Percentiles rank a stretch among this genome's conserved stretches.
phyloP scores from a whole-genome alignment of 331 rosid species.

The Dryas integrifolia region DNA sequence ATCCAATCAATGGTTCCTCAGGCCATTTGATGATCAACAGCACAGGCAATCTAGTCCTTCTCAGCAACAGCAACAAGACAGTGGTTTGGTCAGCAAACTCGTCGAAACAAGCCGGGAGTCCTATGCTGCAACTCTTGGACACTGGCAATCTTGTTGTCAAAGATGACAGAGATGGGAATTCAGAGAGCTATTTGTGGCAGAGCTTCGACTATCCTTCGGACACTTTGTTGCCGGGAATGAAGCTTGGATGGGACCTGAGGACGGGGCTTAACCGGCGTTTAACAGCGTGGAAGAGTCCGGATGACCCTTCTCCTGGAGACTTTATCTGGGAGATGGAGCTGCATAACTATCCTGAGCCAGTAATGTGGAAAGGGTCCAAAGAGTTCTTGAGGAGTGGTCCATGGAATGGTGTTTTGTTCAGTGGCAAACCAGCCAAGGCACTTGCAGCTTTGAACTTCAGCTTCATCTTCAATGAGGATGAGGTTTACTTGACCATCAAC shows the following conservation, averaged over 20 bases:
- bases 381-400: conserved; percentile 50
- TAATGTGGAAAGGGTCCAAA: conserved; percentile 34
- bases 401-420: conserved; percentile 59
- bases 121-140: conserved; percentile 48
- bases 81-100: conserved; percentile 48
- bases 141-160: conserved; percentile 62
- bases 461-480: conserved; percentile 15
- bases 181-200: conserved; percentile 44
- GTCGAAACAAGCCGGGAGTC: conserved; percentile 22
- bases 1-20: conserved; percentile 20
- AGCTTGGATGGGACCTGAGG: conserved; percentile 56
- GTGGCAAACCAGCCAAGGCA: conserved; percentile 35
- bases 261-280: conserved; percentile 26
- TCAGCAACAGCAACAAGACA: conserved; percentile 35
- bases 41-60: conserved; percentile 23
- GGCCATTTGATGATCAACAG: conserved; percentile 13
- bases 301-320: conserved; percentile 63
- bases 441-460: conserved; percentile 21
- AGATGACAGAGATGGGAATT: conserved; percentile 16
- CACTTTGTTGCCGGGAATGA: conserved; percentile 57
- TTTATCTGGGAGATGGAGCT: conserved; percentile 31
- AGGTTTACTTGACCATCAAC: conserved; percentile 11
- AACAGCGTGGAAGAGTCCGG: conserved; percentile 43
- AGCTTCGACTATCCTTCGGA: conserved; percentile 61
- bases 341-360: conserved; percentile 41